Percentiles rank a stretch among this genome's conserved stretches.
phyloP scores from a whole-genome alignment of 768 basidiomycete genomes.

The Hericium erinaceus region DNA sequence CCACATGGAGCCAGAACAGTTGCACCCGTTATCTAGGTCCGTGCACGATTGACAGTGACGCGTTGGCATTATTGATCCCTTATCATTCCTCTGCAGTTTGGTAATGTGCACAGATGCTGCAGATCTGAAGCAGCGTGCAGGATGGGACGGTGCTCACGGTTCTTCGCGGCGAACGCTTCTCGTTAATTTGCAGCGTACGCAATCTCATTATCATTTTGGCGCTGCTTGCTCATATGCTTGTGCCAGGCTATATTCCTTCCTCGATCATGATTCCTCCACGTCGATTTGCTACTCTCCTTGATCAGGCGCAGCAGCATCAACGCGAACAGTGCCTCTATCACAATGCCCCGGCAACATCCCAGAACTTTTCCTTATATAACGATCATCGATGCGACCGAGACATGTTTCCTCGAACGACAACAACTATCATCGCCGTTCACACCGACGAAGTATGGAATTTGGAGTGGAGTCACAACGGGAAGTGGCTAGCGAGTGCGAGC shows the following conservation, averaged over 20 bases:
- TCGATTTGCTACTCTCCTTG: slow-evolving; percentile 75
- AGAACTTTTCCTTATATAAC: slow-evolving; percentile 71
- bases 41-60: slow-evolving; percentile 30
- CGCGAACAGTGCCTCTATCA: slow-evolving; percentile 80
- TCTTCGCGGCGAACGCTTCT: slow-evolving; percentile 71
- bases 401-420: slow-evolving; percentile 79
- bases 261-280: slow-evolving; percentile 89
- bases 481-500: slow-evolving; percentile 77
- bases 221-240: neutral
- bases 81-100: slow-evolving; percentile 2
- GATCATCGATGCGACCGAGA: slow-evolving; percentile 80
- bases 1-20: slow-evolving; percentile 66
- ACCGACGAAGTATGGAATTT: slow-evolving; percentile 93
- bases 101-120: slow-evolving; percentile 88
- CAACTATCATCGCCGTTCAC: slow-evolving; percentile 78
- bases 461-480: slow-evolving; percentile 89
- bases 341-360: slow-evolving; percentile 49
- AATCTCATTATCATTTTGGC: neutral
- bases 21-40: slow-evolving; percentile 86
- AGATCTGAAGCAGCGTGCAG: slow-evolving; percentile 71
- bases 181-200: slow-evolving; percentile 54
- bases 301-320: slow-evolving; percentile 80
- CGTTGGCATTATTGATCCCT: slow-evolving; percentile 20
- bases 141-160: slow-evolving; percentile 86
- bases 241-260: slow-evolving; percentile 77